Conservation (phyloP, 768 basidiomycete species). For the Porphyrellus cyaneotinctus region DNA sequence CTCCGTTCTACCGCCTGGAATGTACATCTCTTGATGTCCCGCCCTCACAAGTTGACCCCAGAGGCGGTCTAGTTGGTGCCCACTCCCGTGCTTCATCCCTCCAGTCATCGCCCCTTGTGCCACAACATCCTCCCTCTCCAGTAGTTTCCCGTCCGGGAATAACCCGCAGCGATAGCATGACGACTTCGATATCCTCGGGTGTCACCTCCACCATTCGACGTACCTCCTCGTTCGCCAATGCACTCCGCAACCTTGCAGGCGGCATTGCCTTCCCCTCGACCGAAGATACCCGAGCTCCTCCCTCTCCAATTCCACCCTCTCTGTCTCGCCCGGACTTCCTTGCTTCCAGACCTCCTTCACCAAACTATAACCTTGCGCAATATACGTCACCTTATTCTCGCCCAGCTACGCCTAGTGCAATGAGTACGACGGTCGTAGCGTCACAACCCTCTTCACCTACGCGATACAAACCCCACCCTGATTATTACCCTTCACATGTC, state of each 20-base stretch:
- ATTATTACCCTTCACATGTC: conserved; percentile 71
- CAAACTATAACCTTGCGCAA: conserved; percentile 71
- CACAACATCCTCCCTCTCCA: conserved; percentile 44
- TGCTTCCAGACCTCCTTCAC: conserved; percentile 71
- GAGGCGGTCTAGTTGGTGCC: conserved; percentile 26
- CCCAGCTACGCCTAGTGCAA: conserved; percentile 40
- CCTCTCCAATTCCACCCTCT: conserved; percentile 28
- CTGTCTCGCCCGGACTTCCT: conserved; percentile 25
- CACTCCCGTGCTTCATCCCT: conserved; percentile 46
- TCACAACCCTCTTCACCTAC: conserved; percentile 34
- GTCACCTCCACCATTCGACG: conserved; percentile 68
- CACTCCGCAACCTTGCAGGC: conserved; percentile 64
- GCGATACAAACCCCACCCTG: conserved; percentile 35
- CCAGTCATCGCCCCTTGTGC: conserved; percentile 45
- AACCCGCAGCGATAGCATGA: conserved; percentile 58
- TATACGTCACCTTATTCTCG: conserved; percentile 75
- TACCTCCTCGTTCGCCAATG: conserved; percentile 78
- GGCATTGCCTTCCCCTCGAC: conserved; percentile 65
- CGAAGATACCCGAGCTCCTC: conserved; percentile 48
- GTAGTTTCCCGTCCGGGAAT: conserved; percentile 46
- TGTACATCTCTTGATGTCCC: conserved; percentile 57
- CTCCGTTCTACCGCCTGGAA: conserved; percentile 76
- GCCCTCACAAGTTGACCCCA: conserved; percentile 38
- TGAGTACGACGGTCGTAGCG: conserved; percentile 20
- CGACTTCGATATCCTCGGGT: conserved; percentile 54